A percentile compares a stretch with the other conserved stretches of the same genome.
phyloP scores from a whole-genome alignment of 441 rosid species.

The Populus tomentosa region DNA sequence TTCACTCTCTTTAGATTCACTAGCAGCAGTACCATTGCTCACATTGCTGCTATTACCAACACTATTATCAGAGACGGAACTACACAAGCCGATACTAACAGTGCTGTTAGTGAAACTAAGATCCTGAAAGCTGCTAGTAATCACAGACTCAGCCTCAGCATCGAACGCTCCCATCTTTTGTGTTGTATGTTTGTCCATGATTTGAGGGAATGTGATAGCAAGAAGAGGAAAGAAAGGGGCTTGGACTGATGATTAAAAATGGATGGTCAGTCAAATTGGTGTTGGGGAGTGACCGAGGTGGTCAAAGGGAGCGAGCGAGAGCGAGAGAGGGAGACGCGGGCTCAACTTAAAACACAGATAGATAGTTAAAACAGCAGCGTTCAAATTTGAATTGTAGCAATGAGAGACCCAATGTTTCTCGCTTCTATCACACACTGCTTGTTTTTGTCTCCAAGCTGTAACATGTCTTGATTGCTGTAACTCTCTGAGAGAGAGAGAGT shows the following conservation, averaged over 20 bases:
- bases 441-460: conserved; percentile 32
- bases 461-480: conserved; percentile 22
- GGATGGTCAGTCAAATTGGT: conserved; percentile 5
- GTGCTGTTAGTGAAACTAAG: conserved; percentile 34
- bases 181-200: conserved; percentile 34
- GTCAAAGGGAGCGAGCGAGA: conserved; percentile 13
- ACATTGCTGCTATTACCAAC: conserved; percentile 32
- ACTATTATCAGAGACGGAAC: conserved; percentile 39
- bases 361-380: conserved; percentile 25
- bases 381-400: conserved; percentile 42
- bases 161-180: conserved; percentile 33
- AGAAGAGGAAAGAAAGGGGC: conserved; percentile 4
- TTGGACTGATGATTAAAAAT: conserved; percentile 51
- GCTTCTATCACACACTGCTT: background rate
- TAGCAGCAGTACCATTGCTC: conserved; percentile 13
- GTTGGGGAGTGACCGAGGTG: conserved; percentile 19
- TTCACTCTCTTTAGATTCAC: conserved; percentile 40
- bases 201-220: conserved; percentile 32
- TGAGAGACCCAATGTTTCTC: conserved; percentile 33
- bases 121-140: conserved; percentile 27
- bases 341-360: conserved; percentile 15
- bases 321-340: conserved; percentile 34
- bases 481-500: background rate
- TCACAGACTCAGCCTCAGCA: conserved; percentile 26
- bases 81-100: conserved; percentile 36